Conservation (phyloP, 1,284 basidiomycete species). For the Apiotrichum siamense region DNA sequence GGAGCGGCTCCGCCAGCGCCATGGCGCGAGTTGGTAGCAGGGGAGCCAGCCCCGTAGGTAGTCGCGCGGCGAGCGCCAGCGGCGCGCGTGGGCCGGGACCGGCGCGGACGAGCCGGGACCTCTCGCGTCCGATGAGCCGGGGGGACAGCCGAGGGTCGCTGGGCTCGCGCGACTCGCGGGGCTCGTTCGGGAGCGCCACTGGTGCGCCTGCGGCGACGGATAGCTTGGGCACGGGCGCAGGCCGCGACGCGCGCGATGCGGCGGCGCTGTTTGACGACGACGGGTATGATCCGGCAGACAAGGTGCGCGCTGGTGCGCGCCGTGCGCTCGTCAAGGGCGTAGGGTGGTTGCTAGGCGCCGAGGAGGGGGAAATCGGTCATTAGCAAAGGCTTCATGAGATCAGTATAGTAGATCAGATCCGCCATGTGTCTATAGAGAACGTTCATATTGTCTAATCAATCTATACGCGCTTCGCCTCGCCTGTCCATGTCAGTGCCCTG, state of each 20-base stretch:
- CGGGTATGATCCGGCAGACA: too few relatives aligned
- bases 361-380: too few relatives aligned
- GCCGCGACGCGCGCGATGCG: slow-evolving; percentile 4
- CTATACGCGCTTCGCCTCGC: neutral
- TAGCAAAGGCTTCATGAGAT: too few relatives aligned
- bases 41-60: too few relatives aligned
- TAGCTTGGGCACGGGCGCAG: neutral
- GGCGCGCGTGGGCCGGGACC: too few relatives aligned
- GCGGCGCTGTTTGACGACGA: slow-evolving; percentile 27
- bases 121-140: neutral
- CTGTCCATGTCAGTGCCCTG: neutral
- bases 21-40: neutral
- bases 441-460: neutral
- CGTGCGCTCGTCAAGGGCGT: slow-evolving; percentile 45
- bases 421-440: too few relatives aligned
- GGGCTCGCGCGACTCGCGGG: neutral
- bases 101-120: too few relatives aligned
- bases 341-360: slow-evolving; percentile 48
- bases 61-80: too few relatives aligned
- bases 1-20: neutral
- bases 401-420: too few relatives aligned
- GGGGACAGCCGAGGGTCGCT: neutral
- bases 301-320: slow-evolving; percentile 38
- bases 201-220: neutral
- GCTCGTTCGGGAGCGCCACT: too few relatives aligned